Conservation (phyloP, 345 rosid species). For the Syzygium grande region DNA sequence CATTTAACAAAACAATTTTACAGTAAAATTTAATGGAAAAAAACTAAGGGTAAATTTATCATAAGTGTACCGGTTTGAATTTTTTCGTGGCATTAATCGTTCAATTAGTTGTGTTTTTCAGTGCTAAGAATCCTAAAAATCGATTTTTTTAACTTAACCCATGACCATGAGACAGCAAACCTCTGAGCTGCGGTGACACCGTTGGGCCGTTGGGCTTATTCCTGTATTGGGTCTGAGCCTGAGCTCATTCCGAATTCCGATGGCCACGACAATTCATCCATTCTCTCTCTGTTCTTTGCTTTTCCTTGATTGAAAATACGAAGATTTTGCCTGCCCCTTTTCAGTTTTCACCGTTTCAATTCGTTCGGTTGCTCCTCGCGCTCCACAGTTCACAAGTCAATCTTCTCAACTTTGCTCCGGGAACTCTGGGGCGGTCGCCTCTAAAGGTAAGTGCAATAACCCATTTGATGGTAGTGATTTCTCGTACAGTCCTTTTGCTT, state of each 20-base stretch:
- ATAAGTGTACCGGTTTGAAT: too few species aligned
- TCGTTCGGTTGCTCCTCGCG: neutral
- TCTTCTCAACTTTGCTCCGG: neutral
- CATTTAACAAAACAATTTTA: too few species aligned
- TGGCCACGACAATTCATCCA: neutral
- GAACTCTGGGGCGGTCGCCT: neutral
- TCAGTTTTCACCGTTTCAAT: neutral
- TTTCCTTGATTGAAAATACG: neutral
- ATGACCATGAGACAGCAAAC: neutral
- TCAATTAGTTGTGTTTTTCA: neutral
- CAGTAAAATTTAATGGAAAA: too few species aligned
- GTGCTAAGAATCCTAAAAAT: neutral
- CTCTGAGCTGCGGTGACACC: neutral
- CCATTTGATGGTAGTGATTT: neutral
- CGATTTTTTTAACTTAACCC: neutral
- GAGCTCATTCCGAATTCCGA: neutral
- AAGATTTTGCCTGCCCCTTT: neutral
- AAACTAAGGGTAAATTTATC: too few species aligned
- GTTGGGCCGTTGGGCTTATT: neutral
- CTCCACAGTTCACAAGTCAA: neutral
- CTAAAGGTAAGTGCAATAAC: neutral
- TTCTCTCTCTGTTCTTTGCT: neutral
- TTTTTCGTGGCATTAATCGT: too few species aligned
- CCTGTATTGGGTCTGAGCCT: neutral
- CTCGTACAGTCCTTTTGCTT: neutral